phyloP scores from a whole-genome alignment of 2,329 filamentous ascomycete genomes.

The Pyricularia grisea region DNA sequence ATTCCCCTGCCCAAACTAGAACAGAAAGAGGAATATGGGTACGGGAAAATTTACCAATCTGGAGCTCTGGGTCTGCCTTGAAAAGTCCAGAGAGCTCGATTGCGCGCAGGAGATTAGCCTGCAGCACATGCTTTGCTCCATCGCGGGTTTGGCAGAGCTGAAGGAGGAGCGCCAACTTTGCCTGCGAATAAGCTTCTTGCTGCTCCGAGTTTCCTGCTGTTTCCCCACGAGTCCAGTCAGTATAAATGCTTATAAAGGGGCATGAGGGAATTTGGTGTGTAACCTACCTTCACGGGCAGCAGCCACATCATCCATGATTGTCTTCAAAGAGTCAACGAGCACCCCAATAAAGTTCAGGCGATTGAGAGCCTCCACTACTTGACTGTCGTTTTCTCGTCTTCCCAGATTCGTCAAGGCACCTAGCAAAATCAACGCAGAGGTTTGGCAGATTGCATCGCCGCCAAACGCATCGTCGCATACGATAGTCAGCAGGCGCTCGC shows the following conservation, averaged over 20 bases:
- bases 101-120: conserved; percentile 76
- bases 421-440: conserved; percentile 79
- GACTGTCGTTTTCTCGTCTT: conserved; percentile 59
- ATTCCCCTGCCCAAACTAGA: not conserved
- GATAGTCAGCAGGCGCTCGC: conserved; percentile 73
- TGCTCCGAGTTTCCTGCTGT: conserved; percentile 27
- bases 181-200: conserved; percentile 45
- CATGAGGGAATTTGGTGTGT: no score
- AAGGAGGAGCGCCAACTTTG: conserved; percentile 73
- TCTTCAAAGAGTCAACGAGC: conserved; percentile 77
- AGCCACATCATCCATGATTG: conserved; percentile 59
- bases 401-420: conserved; percentile 67
- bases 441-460: conserved; percentile 71
- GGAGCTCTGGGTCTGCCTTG: conserved; percentile 82
- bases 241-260: not conserved
- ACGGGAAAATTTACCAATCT: conserved; percentile 43
- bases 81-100: conserved; percentile 81
- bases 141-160: conserved; percentile 73
- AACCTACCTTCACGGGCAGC: not conserved
- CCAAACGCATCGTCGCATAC: conserved; percentile 90
- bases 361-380: conserved; percentile 71
- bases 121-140: conserved; percentile 82
- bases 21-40: not conserved
- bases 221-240: not conserved
- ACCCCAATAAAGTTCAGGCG: conserved; percentile 86